A percentile compares a stretch with the other conserved stretches of the same genome.
Evolutionary conservation across 345 rosid genomes (phyloP).

Genomic region (Physaria fendleri): DNA sequence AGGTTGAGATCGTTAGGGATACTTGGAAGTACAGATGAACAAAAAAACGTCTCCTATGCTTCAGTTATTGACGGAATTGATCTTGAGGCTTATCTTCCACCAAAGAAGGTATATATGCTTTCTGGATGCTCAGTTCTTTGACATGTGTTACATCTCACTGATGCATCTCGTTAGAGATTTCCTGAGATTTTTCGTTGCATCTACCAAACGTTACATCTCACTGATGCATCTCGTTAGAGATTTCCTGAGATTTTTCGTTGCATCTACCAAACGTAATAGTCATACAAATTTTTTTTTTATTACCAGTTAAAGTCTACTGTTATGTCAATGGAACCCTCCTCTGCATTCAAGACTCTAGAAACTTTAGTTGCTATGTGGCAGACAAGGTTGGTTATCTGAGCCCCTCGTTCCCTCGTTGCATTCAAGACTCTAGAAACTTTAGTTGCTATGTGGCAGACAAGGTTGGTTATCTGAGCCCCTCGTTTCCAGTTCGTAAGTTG

Average conservation of each 20-base stretch:
- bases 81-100: conserved; percentile 51
- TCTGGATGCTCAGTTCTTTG: not conserved
- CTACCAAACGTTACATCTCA: not conserved
- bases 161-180: not conserved
- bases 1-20: conserved; percentile 54
- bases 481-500: not conserved
- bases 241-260: not conserved
- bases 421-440: conserved; percentile 63
- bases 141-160: not conserved
- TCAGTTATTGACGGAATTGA: conserved; percentile 40
- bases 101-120: conserved; percentile 57
- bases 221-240: not conserved
- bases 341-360: conserved; percentile 62
- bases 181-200: not conserved
- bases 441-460: conserved; percentile 71
- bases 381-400: conserved; percentile 55
- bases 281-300: not conserved
- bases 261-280: not conserved
- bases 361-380: conserved; percentile 65
- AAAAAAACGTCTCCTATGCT: conserved; percentile 30
- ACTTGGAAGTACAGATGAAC: conserved; percentile 38
- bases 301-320: conserved; percentile 64
- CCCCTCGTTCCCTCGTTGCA: too few relatives aligned
- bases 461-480: conserved; percentile 40
- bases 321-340: conserved; percentile 53